Conservation (phyloP, 192 early-diverging fungal genomes). For the Chytriomyces sp. region DNA sequence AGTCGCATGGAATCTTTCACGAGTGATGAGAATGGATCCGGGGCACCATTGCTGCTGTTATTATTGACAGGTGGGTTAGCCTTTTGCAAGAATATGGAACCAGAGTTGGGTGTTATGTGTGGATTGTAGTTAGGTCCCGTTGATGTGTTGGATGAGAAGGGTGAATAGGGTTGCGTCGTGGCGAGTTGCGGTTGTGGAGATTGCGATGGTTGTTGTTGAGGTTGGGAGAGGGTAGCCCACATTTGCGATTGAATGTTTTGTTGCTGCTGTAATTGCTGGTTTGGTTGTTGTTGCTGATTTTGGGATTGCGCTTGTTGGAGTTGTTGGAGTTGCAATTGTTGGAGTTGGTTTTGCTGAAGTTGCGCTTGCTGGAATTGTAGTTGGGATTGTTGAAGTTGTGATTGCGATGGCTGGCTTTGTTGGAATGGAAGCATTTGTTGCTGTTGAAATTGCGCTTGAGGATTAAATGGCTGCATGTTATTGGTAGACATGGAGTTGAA, state of each 20-base stretch:
- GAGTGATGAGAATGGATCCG: slow-evolving; percentile 16
- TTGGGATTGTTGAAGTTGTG: slow-evolving; percentile 20
- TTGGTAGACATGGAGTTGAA: neutral
- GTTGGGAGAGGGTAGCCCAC: neutral
- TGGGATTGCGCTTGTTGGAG: slow-evolving; percentile 33
- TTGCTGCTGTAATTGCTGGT: slow-evolving; percentile 45
- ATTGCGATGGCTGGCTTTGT: slow-evolving; percentile 21
- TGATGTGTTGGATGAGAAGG: neutral
- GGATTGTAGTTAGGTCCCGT: slow-evolving; percentile 22
- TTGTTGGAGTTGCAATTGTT: neutral
- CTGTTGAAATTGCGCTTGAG: neutral
- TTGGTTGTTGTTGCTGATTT: slow-evolving; percentile 37
- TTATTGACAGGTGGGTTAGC: slow-evolving; percentile 1
- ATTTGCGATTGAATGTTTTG: slow-evolving; percentile 24
- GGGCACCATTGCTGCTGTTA: slow-evolving; percentile 25
- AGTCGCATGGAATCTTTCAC: neutral
- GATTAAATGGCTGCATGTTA: slow-evolving; percentile 4
- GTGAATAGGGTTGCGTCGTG: neutral
- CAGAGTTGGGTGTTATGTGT: neutral
- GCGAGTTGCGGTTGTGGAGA: neutral
- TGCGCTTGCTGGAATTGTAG: slow-evolving; percentile 12
- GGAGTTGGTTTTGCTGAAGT: slow-evolving; percentile 3
- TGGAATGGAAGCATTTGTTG: neutral
- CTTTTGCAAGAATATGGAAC: neutral
- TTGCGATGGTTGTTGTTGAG: neutral